Base-by-base conservation (phyloP, 1,139 yeast genomes). In the Taphrina deformans region DNA sequence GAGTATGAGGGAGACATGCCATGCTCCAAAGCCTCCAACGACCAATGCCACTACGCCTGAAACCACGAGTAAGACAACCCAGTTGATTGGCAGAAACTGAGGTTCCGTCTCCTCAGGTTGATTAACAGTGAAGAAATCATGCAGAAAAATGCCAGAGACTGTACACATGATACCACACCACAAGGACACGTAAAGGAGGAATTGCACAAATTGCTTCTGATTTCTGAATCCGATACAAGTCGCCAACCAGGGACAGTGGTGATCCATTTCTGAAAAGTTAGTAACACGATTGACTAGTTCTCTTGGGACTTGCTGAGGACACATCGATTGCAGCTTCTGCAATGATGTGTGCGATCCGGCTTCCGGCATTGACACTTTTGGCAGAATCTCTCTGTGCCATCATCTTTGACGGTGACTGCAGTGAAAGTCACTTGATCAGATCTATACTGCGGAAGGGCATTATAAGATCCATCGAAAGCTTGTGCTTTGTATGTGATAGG, bases 161-260 rank as follows among this genome's bases (percentile, higher is more conserved):
- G 27, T 23, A 27, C 59, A 64, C 50, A 64, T 46, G 27, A 82
- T 68, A 1, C 76, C 62, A 6, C 85, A 79, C 68, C 85, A 86
- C 0, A 81, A 50, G 1, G 85, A 76, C 4, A 84, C 79, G 72
- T 88, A 87, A 10, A 80, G 55, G 65, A 93, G 76, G 72, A 89
- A 88, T 75, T 91, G 96, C 24, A 90, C 75, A 73, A 90, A 92
- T 72, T 79, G 83, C 76, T 89, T 88, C 72, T 89, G 92, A 76
- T 92, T 92, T 55, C 77, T 77, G 76, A 82, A 87, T 0, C 99
- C 99, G 65, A 95, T 84, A 74, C 99, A 93, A 12, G 84, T 80
- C 3, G 96, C 85, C 73, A 93, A 91, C 99, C 99, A 93, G 0
- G 99, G 98, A 74, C 70, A 62, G 46, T 62, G 65, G 26, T 62